Evolutionary conservation across 352 stramenopile species (phyloP), one percentile per base, ranked within the genome.

Genomic region (Plasmopara viticola): DNA sequence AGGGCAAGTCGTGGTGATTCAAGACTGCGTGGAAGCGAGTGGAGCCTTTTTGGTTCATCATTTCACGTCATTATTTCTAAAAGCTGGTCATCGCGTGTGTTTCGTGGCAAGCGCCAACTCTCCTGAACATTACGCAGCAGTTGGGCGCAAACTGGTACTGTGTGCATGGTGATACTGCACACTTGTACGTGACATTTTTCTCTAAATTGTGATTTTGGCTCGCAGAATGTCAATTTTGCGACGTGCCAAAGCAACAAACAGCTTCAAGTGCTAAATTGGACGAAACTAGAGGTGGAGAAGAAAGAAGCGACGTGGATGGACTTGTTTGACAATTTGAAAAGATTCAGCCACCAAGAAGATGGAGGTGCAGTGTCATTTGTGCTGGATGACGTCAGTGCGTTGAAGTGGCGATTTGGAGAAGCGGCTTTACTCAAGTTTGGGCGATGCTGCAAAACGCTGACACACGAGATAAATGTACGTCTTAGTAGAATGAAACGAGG

Each of bases 31-130:
- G 25, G 74, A 88, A 40, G 64, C 74, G 10, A 56, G 51, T 33
- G 75, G 78, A 15, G 57, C 58, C 20, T 89, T 87, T 49, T 54
- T 91, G 38, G 58, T 91, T 38, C 80, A 91, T 47, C 76, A 91
- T 57, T 85, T 91, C 25, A 34, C 77, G 20, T 65, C 78, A 53
- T 68, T 88, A 7, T 86, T 87, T 50, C 64, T 86, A 33, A 85
- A 88, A 64, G 75, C 75, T 42, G 72, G 74, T 2, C 73, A 86
- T 60, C 72, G 72, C 48, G 75, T 90, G 43, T 87, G 72, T 56
- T 71, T 88, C 48, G 58, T 84, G 29, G 69, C 68, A 33, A 66
- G 69, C 39, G 55, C 35, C 48, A 70, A 84, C 14, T 70, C 65
- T 1, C 67, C 64, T 12, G 78, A 84, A 5, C 78, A 90, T 48